A percentile compares a stretch with the other conserved stretches of the same genome.
phyloP scores from a whole-genome alignment of 495 filamentous ascomycete genomes.

The Lasiosphaeriaceae sp. region DNA sequence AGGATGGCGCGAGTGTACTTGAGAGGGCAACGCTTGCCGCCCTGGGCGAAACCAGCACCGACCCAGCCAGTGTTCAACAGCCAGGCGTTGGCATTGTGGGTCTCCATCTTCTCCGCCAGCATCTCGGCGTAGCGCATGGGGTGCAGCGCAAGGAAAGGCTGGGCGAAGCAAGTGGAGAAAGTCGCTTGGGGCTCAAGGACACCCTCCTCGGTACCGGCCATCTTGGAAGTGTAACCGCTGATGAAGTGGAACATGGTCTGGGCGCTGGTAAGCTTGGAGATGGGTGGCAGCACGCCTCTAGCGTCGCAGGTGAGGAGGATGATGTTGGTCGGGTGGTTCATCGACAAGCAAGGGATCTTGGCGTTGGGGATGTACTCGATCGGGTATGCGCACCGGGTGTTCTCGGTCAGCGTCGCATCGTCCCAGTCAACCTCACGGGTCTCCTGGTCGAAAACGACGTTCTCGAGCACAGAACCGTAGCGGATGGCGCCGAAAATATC shows the following conservation, averaged over 20 bases:
- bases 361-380: conserved; percentile 99
- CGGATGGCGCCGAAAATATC: conserved; percentile 97
- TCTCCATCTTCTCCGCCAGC: conserved; percentile 94
- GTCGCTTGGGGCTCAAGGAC: conserved; percentile 95
- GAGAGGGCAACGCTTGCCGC: conserved; percentile 96
- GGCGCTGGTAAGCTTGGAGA: conserved; percentile 91
- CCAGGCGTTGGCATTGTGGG: conserved; percentile 97
- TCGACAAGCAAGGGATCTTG: conserved; percentile 89
- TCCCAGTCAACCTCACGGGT: conserved; percentile 93
- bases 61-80: conserved; percentile 99
- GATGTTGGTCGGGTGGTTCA: conserved; percentile 92
- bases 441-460: conserved; percentile 92
- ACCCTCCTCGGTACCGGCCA: conserved; percentile 98
- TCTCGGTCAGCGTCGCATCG: conserved; percentile 91
- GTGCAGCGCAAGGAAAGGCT: conserved; percentile 97
- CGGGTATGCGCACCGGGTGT: conserved; percentile 96
- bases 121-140: conserved; percentile 98
- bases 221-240: conserved; percentile 98
- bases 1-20: conserved; percentile 99
- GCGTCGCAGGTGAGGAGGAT: conserved; percentile 97
- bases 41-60: conserved; percentile 88
- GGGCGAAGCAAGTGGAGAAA: conserved; percentile 99
- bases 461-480: conserved; percentile 96
- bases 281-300: conserved; percentile 93
- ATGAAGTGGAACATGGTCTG: conserved; percentile 99